Conservation (phyloP, 75 land plant species). For the Pinus taeda region DNA sequence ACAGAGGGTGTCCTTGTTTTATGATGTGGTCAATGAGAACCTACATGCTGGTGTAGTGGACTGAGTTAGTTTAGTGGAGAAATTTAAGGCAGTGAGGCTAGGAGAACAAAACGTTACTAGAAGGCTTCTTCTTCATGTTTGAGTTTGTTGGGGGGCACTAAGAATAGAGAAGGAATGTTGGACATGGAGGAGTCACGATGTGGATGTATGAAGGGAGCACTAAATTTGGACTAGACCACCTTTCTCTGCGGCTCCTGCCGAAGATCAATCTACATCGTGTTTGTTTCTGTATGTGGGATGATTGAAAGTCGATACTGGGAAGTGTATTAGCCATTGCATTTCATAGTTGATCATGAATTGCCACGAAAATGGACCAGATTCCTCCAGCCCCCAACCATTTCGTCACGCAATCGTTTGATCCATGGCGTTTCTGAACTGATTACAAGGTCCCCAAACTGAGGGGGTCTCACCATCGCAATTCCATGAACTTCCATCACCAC, state of each 20-base stretch:
- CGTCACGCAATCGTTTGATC: no score
- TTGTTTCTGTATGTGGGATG: neutral
- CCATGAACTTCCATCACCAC: no score
- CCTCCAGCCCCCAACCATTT: no score
- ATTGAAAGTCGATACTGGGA: neutral
- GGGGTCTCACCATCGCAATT: no score
- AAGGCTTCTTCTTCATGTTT: neutral
- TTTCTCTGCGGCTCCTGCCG: neutral
- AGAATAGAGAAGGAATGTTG: neutral
- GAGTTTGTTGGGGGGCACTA: neutral
- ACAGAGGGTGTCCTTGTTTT: neutral
- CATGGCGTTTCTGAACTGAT: no score
- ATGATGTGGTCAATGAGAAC: neutral
- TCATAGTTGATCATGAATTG: no score
- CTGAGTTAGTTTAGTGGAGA: neutral
- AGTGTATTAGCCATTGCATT: no score
- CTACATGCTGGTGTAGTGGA: neutral
- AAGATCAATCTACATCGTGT: neutral
- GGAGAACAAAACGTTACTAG: neutral
- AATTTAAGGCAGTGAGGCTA: constrained; percentile 1
- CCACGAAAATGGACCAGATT: no score
- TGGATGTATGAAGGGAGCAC: neutral
- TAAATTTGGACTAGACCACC: neutral
- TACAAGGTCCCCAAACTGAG: no score
- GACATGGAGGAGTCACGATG: neutral